Evolutionary conservation across 192 early-diverging fungal genomes (phyloP), one percentile per base, ranked within the genome.

Genomic region (Linnemannia schmuckeri): DNA sequence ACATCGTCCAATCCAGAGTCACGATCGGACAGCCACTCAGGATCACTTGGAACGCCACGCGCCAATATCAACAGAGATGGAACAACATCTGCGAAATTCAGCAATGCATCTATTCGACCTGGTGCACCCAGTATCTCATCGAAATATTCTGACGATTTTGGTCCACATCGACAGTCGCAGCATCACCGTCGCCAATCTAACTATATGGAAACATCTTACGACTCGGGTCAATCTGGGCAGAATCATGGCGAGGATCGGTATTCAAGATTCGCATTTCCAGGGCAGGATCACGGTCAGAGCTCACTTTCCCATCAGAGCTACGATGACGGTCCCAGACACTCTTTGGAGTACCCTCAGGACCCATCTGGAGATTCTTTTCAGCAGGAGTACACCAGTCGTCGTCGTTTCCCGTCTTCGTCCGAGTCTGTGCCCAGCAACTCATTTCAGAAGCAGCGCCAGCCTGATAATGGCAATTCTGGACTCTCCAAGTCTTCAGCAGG

Each of bases 1-100:
- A 87, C 85, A 3, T 87, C 85, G 0, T 87, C 85, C 18, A 87
- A 87, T 52, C 85, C 85, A 24, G 85, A 81, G 38, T 87, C 79
- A 3, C 79, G 77, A n/a, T 73, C 84, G 42, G 85, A 87, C 17
- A 87, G 85, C 49, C 85, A 87, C 22, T 87, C 84, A 46, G 84
- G 84, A 15, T 86, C 85, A 4, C 81, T 70, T 68, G 79, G 80
- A 9, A 81, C 85, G 1, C 79, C 85, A 40, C 79, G 76, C 6
- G 74, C 83, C 5, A 76, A 74, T 22, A 55, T 38, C 6, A 27
- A 55, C 20, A 52, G 75, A 30, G 80, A 63, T 27, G 46, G 71
- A 52, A 10, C 79, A 42, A 68, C 54, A 17, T 57, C 75, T 6
- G 37, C 55, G 33, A 87, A 87, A 17, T 75, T 73, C 40, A 46